Percentiles rank a stretch among this genome's conserved stretches.
Conservation (phyloP, 73 alveolate species). For the Tetrahymena thermophila region DNA sequence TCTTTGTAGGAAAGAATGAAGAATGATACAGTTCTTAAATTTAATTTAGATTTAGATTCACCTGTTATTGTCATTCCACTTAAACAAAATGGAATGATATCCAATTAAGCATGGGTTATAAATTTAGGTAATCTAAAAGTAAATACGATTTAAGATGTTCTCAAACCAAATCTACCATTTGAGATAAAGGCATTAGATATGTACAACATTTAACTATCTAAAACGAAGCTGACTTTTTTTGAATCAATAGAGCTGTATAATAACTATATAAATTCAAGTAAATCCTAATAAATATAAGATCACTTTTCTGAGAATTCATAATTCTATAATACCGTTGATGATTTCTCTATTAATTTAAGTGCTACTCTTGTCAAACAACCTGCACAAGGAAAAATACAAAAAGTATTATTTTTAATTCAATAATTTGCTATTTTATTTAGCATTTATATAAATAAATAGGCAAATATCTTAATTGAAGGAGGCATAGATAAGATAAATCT, state of each 20-base stretch:
- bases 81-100: neutral
- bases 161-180: neutral
- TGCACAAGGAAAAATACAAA: neutral
- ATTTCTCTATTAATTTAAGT: neutral
- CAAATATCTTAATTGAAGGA: neutral
- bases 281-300: neutral
- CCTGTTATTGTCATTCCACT: neutral
- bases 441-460: neutral
- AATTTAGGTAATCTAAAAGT: neutral
- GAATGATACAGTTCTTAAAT: neutral
- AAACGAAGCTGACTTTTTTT: neutral
- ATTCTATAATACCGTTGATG: neutral
- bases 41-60: neutral
- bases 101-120: neutral
- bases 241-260: neutral
- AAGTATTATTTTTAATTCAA: neutral
- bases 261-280: neutral
- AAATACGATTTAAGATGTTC: neutral
- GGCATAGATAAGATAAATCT: neutral
- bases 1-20: neutral
- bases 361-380: neutral
- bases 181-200: neutral
- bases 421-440: neutral
- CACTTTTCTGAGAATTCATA: neutral
- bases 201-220: neutral